Conservation (phyloP, 2,329 filamentous ascomycete genomes). For the Davidsoniella eucalypti region DNA sequence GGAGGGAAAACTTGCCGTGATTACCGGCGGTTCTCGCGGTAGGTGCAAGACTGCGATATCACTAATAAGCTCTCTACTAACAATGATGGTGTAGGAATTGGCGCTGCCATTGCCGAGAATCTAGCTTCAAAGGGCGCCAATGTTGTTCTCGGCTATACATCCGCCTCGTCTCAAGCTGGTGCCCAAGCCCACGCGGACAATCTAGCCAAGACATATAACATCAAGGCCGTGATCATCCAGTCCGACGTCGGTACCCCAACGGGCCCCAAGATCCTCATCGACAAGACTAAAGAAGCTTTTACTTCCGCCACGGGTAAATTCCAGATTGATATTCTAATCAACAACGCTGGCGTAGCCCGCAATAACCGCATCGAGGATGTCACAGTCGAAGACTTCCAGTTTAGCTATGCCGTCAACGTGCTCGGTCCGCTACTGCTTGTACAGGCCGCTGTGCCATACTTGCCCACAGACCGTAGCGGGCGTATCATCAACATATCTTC, state of each 20-base stretch:
- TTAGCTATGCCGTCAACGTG: constrained; percentile 66
- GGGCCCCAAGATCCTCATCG: constrained; percentile 43
- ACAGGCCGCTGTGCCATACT: constrained; percentile 52
- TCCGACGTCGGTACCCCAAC: constrained; percentile 51
- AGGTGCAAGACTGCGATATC: constrained; percentile 14
- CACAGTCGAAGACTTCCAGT: constrained; percentile 47
- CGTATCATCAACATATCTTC: constrained; percentile 40
- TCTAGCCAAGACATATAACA: constrained; percentile 39
- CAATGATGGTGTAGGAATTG: constrained; percentile 43
- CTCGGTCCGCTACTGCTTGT: constrained; percentile 63
- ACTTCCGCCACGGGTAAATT: constrained; percentile 29
- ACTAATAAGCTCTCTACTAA: neutral
- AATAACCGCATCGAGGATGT: constrained; percentile 52
- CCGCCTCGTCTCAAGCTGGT: constrained; percentile 20
- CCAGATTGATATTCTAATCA: constrained; percentile 69
- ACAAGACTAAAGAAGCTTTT: constrained; percentile 42
- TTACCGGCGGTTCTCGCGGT: constrained; percentile 70
- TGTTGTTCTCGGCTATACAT: constrained; percentile 55
- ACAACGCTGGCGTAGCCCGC: constrained; percentile 61
- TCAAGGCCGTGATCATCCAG: constrained; percentile 47
- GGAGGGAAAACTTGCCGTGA: constrained; percentile 63
- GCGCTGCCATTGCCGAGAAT: constrained; percentile 44
- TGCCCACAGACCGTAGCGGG: constrained; percentile 49
- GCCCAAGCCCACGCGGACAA: constrained; percentile 46
- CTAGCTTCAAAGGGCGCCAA: constrained; percentile 55